Evolutionary conservation across 192 early-diverging fungal genomes (phyloP).

Genomic region (Coemansia sp.): DNA sequence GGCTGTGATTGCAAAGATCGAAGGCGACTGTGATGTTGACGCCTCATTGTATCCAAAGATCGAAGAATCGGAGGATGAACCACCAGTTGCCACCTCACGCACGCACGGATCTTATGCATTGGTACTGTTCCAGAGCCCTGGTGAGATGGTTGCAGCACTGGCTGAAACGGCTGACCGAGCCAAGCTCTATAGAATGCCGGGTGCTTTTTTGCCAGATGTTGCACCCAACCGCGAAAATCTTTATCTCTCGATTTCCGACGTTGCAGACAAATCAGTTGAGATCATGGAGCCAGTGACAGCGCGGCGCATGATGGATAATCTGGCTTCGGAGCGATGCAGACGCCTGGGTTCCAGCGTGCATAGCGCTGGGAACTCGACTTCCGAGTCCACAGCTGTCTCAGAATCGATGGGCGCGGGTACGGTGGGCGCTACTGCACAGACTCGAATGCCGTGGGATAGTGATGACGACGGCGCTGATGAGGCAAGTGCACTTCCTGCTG

Average conservation of each 20-base stretch:
- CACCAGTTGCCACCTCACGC: slow-evolving; percentile 32
- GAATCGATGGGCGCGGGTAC: slow-evolving; percentile 12
- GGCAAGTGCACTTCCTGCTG: slow-evolving; percentile 1
- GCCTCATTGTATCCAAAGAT: slow-evolving; percentile 45
- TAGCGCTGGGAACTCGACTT: slow-evolving; percentile 34
- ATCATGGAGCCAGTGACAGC: slow-evolving; percentile 58
- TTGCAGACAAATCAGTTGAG: slow-evolving; percentile 55
- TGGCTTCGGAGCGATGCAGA: slow-evolving; percentile 46
- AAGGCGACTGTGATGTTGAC: slow-evolving; percentile 57
- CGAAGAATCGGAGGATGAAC: slow-evolving; percentile 43
- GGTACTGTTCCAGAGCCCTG: slow-evolving; percentile 49
- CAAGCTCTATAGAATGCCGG: slow-evolving; percentile 43
- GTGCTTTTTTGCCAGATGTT: slow-evolving; percentile 35
- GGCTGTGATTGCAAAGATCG: slow-evolving; percentile 57
- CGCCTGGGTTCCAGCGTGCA: slow-evolving; percentile 18
- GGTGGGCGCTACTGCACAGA: slow-evolving; percentile 5
- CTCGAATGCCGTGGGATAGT: slow-evolving; percentile 48
- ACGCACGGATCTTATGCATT: slow-evolving; percentile 51
- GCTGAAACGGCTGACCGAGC: slow-evolving; percentile 26
- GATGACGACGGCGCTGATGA: slow-evolving; percentile 40
- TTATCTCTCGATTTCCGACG: slow-evolving; percentile 30
- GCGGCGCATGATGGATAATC: slow-evolving; percentile 54
- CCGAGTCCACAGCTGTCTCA: slow-evolving; percentile 30
- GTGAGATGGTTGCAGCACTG: slow-evolving; percentile 48
- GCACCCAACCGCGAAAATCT: slow-evolving; percentile 34